Base-by-base conservation (phyloP, 257 asterid genomes). In the Solanum rostratum region DNA sequence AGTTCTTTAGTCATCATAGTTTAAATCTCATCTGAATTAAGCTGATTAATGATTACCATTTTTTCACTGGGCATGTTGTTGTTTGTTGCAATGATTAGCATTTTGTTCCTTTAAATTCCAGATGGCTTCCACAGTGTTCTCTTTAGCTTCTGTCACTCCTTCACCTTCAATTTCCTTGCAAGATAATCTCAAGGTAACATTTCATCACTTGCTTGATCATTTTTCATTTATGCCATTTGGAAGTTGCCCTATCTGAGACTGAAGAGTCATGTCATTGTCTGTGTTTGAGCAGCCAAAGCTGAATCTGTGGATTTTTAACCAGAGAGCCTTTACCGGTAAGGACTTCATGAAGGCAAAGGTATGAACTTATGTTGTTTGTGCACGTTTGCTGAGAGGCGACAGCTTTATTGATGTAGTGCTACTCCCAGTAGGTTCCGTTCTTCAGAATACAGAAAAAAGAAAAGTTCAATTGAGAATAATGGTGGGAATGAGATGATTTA, bases 101-200 rank as follows among this genome's bases (percentile, higher is more conserved):
- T 55, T 60, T 82, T 19, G 52, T 3, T 55, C 27, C n/a, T 52
- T 57, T 78, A 86, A 74, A 86, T 70, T 49, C 73, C 85, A 78
- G 86, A 92, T 92, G 92, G 94, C 92, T 87, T 89, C 93, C 12
- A 50, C 89, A 50, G 45, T 88, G 85, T 86, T 92, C 82, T 86
- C 94, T 81, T 89, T 91, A 27, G 78, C 90, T 70, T 89, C 90
- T 79, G 73, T 89, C 68, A 79, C 89, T 45, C 76, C 88, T 9
- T 57, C 88, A 39, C 39, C 90, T 74, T 85, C 90, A 43, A 83
- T 86, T 71, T 81, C 92, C 22, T 46, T 82, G 79, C 90, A 74
- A 12, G 82, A 88, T 60, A 82, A 87, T 82, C 85, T 87, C 86
- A 91, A 90, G 93, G 94, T 91, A 86, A 59, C 49, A 24, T 76